Conservation (phyloP, 2,329 filamentous ascomycete species). For the Daldinia eschscholtzii region DNA sequence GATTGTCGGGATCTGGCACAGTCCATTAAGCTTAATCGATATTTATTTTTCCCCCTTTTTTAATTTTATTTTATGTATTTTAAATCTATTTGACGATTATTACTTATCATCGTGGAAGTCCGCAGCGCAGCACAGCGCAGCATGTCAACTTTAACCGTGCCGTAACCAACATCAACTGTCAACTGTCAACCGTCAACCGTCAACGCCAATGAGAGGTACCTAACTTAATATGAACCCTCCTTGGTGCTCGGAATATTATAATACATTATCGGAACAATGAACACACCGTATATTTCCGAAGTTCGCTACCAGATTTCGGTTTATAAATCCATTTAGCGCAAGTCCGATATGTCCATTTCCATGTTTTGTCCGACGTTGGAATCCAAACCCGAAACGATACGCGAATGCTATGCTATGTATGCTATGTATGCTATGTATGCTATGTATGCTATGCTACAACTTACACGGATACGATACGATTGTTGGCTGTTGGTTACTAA, state of each 20-base stretch:
- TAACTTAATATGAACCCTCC: neutral
- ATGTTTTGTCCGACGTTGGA: slow-evolving; percentile 5
- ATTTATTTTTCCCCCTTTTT: neutral
- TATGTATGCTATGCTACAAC: slow-evolving; percentile 4
- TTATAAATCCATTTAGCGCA: neutral
- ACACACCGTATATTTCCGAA: slow-evolving; percentile 2
- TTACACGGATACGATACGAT: neutral
- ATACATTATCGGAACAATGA: neutral
- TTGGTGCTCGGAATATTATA: neutral
- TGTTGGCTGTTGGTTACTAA: slow-evolving; percentile 8
- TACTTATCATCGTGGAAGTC: neutral
- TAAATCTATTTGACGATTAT: neutral
- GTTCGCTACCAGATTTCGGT: neutral
- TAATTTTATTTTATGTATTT: neutral
- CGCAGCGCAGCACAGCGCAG: neutral
- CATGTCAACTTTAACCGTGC: neutral
- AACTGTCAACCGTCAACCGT: too few species aligned
- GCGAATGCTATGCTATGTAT: slow-evolving; percentile 5
- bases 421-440: too few species aligned
- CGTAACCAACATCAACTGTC: neutral
- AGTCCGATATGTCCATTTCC: slow-evolving; percentile 13
- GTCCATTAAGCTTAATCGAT: slow-evolving; percentile 24
- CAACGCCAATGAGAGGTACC: too few species aligned
- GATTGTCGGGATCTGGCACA: slow-evolving; percentile 36
- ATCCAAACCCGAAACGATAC: slow-evolving; percentile 1